A percentile compares a stretch with the other conserved stretches of the same genome.
Evolutionary conservation across 1,284 basidiomycete species (phyloP).

Genomic region (Tylopilus sp.): DNA sequence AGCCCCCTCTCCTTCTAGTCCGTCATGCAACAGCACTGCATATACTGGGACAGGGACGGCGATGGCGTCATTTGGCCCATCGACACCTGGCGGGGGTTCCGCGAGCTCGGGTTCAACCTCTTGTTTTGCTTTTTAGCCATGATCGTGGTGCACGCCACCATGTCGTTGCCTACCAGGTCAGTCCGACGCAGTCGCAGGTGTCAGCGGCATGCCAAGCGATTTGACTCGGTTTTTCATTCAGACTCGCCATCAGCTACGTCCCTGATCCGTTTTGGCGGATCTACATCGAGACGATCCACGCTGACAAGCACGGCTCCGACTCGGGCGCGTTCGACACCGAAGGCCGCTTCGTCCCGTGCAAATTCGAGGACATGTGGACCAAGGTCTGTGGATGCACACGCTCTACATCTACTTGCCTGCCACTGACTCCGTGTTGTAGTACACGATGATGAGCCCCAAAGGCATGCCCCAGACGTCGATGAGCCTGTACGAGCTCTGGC

Average conservation of each 20-base stretch:
- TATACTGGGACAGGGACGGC: constrained; percentile 43
- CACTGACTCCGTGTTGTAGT: constrained; percentile 10
- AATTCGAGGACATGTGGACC: constrained; percentile 43
- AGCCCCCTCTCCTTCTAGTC: constrained; percentile 16
- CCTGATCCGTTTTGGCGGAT: constrained; percentile 49
- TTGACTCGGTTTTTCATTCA: constrained; percentile 7
- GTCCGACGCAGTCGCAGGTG: constrained; percentile 12
- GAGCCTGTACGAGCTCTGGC: constrained; percentile 29
- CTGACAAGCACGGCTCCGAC: constrained; percentile 49
- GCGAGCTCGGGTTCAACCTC: constrained; percentile 44
- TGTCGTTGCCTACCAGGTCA: constrained; percentile 41
- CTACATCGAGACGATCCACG: constrained; percentile 42
- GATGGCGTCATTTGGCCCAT: constrained; percentile 49
- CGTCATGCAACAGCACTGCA: constrained; percentile 44
- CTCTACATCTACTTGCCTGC: neutral
- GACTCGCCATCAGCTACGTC: constrained; percentile 18
- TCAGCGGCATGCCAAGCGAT: neutral
- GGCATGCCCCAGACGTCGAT: constrained; percentile 24
- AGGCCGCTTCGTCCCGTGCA: constrained; percentile 41
- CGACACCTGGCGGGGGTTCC: constrained; percentile 46
- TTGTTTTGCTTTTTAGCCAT: constrained; percentile 40
- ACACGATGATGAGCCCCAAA: constrained; percentile 9
- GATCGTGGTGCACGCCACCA: constrained; percentile 39
- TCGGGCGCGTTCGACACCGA: constrained; percentile 45
- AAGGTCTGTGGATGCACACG: constrained; percentile 31